Percentiles rank a stretch among this genome's conserved stretches.
These are phyloP conservation scores for Epichloe bromicola DNA, from an alignment of 2,329 filamentous ascomycete genomes.

Conservation along the genomic window DNA sequence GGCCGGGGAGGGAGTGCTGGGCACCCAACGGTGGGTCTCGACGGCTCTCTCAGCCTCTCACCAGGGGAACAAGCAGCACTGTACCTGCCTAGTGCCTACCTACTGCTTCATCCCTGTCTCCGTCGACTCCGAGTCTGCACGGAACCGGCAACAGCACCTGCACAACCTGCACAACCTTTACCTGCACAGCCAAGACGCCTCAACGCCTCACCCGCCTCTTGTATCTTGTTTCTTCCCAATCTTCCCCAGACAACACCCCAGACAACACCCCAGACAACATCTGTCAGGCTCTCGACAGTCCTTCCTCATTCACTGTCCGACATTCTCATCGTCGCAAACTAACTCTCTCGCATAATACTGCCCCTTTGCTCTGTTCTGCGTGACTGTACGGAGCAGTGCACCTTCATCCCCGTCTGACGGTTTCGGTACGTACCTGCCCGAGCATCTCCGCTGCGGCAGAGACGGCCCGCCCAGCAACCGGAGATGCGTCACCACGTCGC, in stretches of 20 bases:
- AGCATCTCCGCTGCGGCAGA: slow-evolving; percentile 2
- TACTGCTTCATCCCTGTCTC: too few species aligned
- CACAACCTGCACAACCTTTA: too few species aligned
- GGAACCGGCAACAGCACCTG: too few species aligned
- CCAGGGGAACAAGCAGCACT: too few species aligned
- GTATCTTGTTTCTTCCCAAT: background rate
- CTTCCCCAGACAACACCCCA: background rate
- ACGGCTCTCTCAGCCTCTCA: too few species aligned
- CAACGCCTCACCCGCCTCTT: background rate
- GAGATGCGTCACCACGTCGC: slow-evolving; percentile 21
- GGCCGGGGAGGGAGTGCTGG: too few species aligned
- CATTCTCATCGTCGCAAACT: too few species aligned
- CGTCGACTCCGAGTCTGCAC: too few species aligned
- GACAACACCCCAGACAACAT: background rate
- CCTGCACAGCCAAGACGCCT: too few species aligned
- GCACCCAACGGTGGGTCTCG: too few species aligned
- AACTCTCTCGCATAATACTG: background rate
- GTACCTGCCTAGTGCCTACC: too few species aligned
- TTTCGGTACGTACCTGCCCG: background rate
- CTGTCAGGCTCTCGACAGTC: background rate
- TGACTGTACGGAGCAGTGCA: background rate
- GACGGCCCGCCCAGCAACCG: slow-evolving; percentile 2
- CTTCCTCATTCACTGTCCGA: background rate
- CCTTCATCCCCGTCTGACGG: background rate
- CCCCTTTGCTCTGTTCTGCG: background rate